Evolutionary conservation across 805 yeast genomes (phyloP), one percentile per base, ranked within the genome.

Genomic region (Dipodascus albidus): DNA sequence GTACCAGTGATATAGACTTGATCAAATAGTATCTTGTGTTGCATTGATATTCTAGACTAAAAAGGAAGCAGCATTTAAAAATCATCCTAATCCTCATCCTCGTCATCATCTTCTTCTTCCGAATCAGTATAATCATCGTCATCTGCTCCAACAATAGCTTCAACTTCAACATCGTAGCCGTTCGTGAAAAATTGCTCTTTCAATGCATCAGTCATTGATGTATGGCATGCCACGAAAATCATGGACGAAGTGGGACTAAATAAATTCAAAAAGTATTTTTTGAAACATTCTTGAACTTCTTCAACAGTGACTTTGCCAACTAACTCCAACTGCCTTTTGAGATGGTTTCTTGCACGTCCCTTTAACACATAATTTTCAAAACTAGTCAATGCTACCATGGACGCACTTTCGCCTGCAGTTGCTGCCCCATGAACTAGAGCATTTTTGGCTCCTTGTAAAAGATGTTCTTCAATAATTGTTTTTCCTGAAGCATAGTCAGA

Each of bases 351-450:
- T 1, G 96, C 96, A 57, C 95, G 74, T 58, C 79, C 77, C 61
- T 79, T 77, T 62, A 89, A 72, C 23, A 81, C 76, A 56, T 78
- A 76, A 67, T 88, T 91, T 48, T 75, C 66, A 60, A 82, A 85
- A 63, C 82, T 85, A 19, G 76, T 71, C 52, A 74, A 70, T 15
- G 93, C 89, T 0, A 96, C 83, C 44, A 77, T 75, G 54, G 75
- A 75, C 48, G 73, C 74, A 58, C 84, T 82, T n/a, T 82, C 75
- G 58, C 86, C 90, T 3, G 72, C 67, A 22, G 80, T 76, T 0
- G 96, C 95, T 50, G 86, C 71, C 8, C 77, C 72, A 59, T 83
- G 83, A 23, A 89, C 90, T 50, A 87, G 77, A 11, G 86, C 76
- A 53, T 95, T 81, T 23, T 87, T 71, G 1, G 96, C 84, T 55